Evolutionary conservation across 805 yeast genomes (phyloP).

Genomic region (Ogataea ganodermae): DNA sequence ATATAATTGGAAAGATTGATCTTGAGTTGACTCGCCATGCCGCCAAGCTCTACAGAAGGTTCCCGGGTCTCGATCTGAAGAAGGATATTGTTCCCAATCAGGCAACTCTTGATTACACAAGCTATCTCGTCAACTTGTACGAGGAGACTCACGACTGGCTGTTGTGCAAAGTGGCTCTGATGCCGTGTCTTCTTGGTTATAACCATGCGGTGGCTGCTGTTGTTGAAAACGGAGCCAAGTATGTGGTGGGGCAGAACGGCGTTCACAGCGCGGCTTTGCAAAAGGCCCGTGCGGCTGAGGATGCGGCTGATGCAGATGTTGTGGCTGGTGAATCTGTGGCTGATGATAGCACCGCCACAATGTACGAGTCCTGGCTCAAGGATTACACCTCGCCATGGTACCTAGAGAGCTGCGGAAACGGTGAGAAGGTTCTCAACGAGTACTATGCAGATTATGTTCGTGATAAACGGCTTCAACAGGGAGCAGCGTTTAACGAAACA

Average conservation of each 20-base stretch:
- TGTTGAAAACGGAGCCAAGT: conserved; percentile 8
- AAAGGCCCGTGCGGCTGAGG: background rate
- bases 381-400: conserved; percentile 66
- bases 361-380: conserved; percentile 56
- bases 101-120: conserved; percentile 62
- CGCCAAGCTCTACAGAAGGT: conserved; percentile 44
- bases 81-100: conserved; percentile 47
- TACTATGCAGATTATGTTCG: conserved; percentile 12
- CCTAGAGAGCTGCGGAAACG: conserved; percentile 50
- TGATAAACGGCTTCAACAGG: conserved; percentile 37
- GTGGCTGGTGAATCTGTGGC: conserved; percentile 25
- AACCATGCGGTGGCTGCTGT: conserved; percentile 46
- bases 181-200: conserved; percentile 79
- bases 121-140: conserved; percentile 58
- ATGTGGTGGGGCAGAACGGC: conserved; percentile 16
- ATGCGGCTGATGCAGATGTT: conserved; percentile 22
- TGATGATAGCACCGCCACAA: conserved; percentile 4
- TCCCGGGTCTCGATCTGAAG: conserved; percentile 47
- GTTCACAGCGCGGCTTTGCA: conserved; percentile 22
- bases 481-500: conserved; percentile 42
- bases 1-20: conserved; percentile 52
- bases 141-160: conserved; percentile 56
- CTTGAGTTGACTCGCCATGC: conserved; percentile 60
- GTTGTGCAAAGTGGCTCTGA: conserved; percentile 64
- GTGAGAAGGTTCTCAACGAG: conserved; percentile 43